Evolutionary conservation across 208 protist species (phyloP), one percentile per base, ranked within the genome.

Genomic region (Trypanosoma cruzi): DNA sequence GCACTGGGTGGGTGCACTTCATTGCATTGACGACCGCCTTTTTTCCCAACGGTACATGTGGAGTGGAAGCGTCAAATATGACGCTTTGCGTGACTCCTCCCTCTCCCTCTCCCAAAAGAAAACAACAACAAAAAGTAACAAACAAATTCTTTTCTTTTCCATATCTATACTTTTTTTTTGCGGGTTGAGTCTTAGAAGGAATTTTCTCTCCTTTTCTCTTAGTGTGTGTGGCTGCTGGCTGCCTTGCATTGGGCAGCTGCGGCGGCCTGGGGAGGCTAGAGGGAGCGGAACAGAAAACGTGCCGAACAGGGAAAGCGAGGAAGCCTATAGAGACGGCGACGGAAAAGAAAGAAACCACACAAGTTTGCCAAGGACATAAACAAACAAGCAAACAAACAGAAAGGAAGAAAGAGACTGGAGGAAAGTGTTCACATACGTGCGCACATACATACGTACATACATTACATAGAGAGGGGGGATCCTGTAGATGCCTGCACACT

Each of bases 401-500:
- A 49, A 49, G 3, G 16, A 49, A 22, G 20, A 14, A 2, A 49
- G 16, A 5, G 16, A 49, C 44, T 20, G 10, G 20, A 14, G 16
- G 20, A 13, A 49, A 40, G 36, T 40, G 36, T 40, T 40, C 10
- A 13, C 36, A 10, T 40, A 40, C 36, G 36, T 13, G 10, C 36
- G 10, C 13, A 32, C 2, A 56, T 56, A 56, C 8, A 32, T 56
- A 56, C 28, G 22, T 32, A 28, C n/a, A n/a, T n/a, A n/a, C n/a
- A n/a, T n/a, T n/a, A n/a, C n/a, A n/a, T n/a, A n/a, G n/a, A n/a
- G n/a, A n/a, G n/a, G n/a, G 24, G 54, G 54, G 28, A 29, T 36
- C 34, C 6, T 42, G 24, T 57, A 22, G 61, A 55, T 62, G 60
- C 62, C 59, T 34, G 53, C 69, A 42, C 69, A 61, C 46, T 29